phyloP scores from a whole-genome alignment of 108 stramenopile genomes.

The Cyclostephanos invisitatus region DNA sequence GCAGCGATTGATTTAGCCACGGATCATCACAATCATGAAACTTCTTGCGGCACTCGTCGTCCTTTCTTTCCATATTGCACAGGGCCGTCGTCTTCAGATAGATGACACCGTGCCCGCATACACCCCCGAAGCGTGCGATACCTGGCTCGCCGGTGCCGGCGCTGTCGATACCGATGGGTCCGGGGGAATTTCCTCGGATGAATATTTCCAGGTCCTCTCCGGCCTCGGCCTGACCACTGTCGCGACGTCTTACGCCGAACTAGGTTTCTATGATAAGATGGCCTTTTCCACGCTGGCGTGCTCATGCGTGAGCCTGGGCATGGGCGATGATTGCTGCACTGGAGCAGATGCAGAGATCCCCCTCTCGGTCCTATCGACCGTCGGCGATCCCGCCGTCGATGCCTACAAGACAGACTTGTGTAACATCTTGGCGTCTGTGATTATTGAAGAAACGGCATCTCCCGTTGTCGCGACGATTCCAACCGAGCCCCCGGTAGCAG shows the following conservation, averaged over 20 bases:
- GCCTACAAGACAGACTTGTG: background rate
- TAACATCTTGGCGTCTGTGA: background rate
- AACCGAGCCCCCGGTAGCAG: background rate
- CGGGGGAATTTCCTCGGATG: background rate
- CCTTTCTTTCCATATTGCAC: background rate
- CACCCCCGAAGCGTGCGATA: slow-evolving; percentile 2
- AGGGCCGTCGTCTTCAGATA: background rate
- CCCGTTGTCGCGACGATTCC: background rate
- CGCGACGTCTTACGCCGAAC: background rate
- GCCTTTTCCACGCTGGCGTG: background rate
- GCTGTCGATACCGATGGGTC: slow-evolving; percentile 7
- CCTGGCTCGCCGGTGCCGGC: background rate
- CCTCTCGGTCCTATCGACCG: background rate
- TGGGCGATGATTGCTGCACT: background rate
- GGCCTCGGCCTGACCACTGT: background rate
- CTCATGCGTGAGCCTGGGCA: background rate
- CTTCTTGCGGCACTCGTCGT: slow-evolving; percentile 7
- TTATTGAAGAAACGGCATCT: background rate
- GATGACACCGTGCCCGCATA: slow-evolving; percentile 5
- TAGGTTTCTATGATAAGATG: background rate
- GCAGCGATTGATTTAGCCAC: no score
- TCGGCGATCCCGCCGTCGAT: background rate
- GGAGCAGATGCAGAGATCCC: background rate
- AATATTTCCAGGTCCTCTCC: background rate
- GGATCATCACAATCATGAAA: slow-evolving; percentile 2